Evolutionary conservation across 2,329 filamentous ascomycete species (phyloP), one percentile per base, ranked within the genome.

Genomic region (Ceratocystis lukuohia): DNA sequence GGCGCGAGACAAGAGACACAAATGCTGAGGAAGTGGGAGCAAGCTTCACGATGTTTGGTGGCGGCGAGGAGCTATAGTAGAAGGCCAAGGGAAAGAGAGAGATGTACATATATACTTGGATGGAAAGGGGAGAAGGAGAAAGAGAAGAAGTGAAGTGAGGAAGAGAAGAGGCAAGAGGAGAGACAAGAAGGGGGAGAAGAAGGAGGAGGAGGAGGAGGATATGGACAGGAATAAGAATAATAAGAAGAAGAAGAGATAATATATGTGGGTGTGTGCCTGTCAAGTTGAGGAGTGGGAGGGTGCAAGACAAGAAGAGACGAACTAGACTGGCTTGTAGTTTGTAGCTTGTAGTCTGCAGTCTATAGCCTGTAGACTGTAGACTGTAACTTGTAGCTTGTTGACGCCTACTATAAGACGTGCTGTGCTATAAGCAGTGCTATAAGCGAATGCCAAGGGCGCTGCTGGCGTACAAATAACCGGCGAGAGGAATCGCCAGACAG

Each of bases 11-110:
- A 10, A 37, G 30, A 20, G 28, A 22, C 7, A 33, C 6, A 44
- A 41, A 20, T 66, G 71, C 70, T 61, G 72, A 67, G 20, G 17
- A 64, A 25, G 33, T 10, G 22, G 41, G 30, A 48, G 37, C 37
- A 41, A 41, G 37, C 10, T 41, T 41, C 37, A 41, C 37, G 37
- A 41, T 41, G 37, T 41, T 41, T 1, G 37, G 37, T 41, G 10
- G 10, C 15, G 37, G 37, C 10, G 37, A 41, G 37, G 37, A 5
- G 10, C 37, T 41, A 12, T 41, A 15, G 37, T 12, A 41, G 4
- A 41, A 15, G 37, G 37, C 10, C 37, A 15, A 41, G 10, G 37
- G 10, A 41, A 41, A 12, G 37, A 10, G 10, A 12, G 8, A 41
- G 37, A 41, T 41, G 37, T 4, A 41, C 37, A 41, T 41, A 41